phyloP scores from a whole-genome alignment of 306 rosid species.

The Prosopis cineraria region DNA sequence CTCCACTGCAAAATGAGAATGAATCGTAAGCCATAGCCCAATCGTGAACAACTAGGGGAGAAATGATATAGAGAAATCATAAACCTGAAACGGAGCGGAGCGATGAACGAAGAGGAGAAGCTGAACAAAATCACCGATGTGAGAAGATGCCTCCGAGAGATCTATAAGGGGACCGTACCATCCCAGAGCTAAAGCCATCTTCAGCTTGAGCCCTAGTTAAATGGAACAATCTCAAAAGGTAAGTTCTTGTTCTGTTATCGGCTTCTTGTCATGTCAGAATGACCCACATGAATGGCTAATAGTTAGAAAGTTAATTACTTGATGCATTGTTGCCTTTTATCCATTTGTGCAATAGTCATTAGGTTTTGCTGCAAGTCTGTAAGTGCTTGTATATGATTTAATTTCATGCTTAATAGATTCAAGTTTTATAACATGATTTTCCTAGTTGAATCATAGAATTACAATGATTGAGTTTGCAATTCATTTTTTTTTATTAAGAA shows the following conservation, averaged over 20 bases:
- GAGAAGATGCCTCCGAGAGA: conserved; percentile 52
- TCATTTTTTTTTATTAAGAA: neutral
- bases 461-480: neutral
- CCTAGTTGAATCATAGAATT: neutral
- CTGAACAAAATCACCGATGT: conserved; percentile 79
- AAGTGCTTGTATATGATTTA: neutral
- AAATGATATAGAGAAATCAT: neutral
- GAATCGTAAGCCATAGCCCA: neutral
- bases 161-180: conserved; percentile 92
- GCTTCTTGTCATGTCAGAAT: neutral
- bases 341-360: neutral
- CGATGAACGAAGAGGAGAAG: conserved; percentile 11
- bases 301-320: neutral
- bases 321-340: neutral
- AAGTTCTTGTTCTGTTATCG: neutral
- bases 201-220: too few species aligned
- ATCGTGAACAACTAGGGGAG: neutral
- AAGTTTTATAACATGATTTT: neutral
- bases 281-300: neutral
- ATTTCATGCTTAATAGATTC: too few species aligned
- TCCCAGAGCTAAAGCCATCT: conserved; percentile 62
- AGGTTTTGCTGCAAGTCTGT: neutral
- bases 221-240: conserved; percentile 73
- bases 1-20: conserved; percentile 50
- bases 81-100: neutral